A percentile compares a stretch with the other conserved stretches of the same genome.
phyloP scores from a whole-genome alignment of 305 asterid genomes.

The Fraxinus velutina region DNA sequence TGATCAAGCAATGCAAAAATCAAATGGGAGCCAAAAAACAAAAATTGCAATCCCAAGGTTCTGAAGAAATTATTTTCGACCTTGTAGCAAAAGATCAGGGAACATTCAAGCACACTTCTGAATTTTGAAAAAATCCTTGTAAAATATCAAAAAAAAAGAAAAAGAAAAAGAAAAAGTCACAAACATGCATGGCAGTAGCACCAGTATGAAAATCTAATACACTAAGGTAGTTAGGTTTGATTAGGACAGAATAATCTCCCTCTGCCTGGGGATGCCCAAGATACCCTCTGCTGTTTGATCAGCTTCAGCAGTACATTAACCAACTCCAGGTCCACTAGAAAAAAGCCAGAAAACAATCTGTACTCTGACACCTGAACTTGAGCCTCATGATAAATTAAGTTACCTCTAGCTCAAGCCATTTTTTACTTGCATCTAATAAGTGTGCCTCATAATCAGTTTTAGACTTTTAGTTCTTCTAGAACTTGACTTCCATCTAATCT shows the following conservation, averaged over 20 bases:
- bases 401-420: not conserved
- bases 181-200: not conserved
- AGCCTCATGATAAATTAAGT: not conserved
- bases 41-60: not conserved
- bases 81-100: not conserved
- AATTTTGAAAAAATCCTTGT: not conserved
- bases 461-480: not conserved
- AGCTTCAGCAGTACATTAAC: not conserved
- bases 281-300: not conserved
- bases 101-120: not conserved
- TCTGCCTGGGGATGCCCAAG: not conserved
- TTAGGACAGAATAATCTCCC: not conserved
- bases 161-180: not conserved
- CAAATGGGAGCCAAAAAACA: not conserved
- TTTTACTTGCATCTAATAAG: not conserved
- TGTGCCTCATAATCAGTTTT: not conserved
- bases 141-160: not conserved
- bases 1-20: not conserved
- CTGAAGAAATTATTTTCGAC: not conserved
- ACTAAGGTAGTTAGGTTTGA: not conserved
- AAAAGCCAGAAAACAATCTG: not conserved
- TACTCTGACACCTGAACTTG: not conserved
- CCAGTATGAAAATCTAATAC: not conserved
- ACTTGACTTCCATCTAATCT: not conserved
- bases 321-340: not conserved